Evolutionary conservation across 2,329 filamentous ascomycete species (phyloP).

Genomic region (Fusarium haematococcum): DNA sequence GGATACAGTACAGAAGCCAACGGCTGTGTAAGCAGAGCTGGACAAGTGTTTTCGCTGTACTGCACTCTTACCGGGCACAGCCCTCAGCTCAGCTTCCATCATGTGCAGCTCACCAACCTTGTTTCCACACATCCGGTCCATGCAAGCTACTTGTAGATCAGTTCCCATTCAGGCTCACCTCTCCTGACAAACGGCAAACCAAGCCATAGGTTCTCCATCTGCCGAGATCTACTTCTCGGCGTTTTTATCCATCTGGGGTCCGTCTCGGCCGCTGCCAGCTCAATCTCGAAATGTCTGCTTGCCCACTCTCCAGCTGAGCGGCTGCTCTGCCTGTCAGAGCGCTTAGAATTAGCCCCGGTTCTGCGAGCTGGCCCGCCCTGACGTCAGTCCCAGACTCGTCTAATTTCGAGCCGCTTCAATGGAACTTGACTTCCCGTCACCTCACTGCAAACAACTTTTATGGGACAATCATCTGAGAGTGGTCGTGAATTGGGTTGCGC

Average conservation of each 20-base stretch:
- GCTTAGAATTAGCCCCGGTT: neutral
- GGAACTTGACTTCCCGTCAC: neutral
- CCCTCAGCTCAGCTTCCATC: neutral
- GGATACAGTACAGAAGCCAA: neutral
- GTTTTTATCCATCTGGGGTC: constrained; percentile 26
- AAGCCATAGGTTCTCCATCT: constrained; percentile 19
- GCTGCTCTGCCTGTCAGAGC: neutral
- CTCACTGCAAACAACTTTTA: neutral
- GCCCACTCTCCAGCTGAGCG: neutral
- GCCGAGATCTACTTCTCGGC: constrained; percentile 34
- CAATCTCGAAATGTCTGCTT: neutral
- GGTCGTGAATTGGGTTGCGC: constrained; percentile 10
- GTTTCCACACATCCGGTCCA: constrained; percentile 28
- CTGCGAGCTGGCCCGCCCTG: constrained; percentile 25
- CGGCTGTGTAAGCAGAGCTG: neutral
- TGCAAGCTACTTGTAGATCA: constrained; percentile 26
- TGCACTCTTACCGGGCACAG: neutral
- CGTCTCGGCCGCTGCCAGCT: neutral
- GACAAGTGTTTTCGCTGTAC: neutral
- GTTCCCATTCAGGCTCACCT: constrained; percentile 10
- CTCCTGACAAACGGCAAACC: constrained; percentile 8
- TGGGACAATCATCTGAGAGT: constrained; percentile 8
- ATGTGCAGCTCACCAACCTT: neutral
- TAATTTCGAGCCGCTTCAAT: neutral
- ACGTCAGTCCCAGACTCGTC: constrained; percentile 33